Base-by-base conservation (phyloP, 2,329 filamentous ascomycete species). In the Aureobasidium sp. region DNA sequence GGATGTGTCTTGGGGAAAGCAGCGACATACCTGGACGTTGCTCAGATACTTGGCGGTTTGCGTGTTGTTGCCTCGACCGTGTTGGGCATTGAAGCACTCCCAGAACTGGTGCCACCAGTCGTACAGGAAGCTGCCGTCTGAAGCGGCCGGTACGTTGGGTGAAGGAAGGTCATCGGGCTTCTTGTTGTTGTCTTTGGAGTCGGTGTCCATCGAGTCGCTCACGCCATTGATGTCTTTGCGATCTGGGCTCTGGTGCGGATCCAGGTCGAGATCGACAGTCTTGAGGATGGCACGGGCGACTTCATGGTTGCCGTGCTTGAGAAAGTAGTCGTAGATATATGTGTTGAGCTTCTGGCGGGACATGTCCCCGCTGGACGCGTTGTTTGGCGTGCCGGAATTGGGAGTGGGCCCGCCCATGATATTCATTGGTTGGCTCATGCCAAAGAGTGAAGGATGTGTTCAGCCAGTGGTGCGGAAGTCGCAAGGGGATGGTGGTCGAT, bases 101-200 rank as follows among this genome's bases (percentile, higher is more conserved):
- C 91, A 97, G 75, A 99, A 99, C 58, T 97, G 83, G 71, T 87
- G 90, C 79, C 95, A 99, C 94, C 94, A 99, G 70, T 97, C 94
- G 68, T 91, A 88, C n/a, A 99, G 80, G 70, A 99, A 97, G 29
- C 90, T 90, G 65, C 84, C 89, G 69, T 88, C 88, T 60, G 80
- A 80, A 53, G 83, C 82, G 71, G 80, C 82, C 14, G 86, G 85
- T 6, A 91, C 79, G 65, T 85, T 85, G 14, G 91, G 87, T 7
- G 84, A 81, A 5, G 93, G 93, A 42, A 97, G 81, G 70, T 96
- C 91, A 62, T 87, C 84, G 0, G 90, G 89, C 47, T 88, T 82
- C 72, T 93, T 92, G 67, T 90, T 86, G 42, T 45, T 48, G 65
- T 88, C 88, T 76, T 94, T 94, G 64, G 79, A 82, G 71, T 95